These are phyloP conservation scores for Fusarium oxysporum DNA, from an alignment of 2,329 filamentous ascomycete species.

Conservation along the genomic window DNA sequence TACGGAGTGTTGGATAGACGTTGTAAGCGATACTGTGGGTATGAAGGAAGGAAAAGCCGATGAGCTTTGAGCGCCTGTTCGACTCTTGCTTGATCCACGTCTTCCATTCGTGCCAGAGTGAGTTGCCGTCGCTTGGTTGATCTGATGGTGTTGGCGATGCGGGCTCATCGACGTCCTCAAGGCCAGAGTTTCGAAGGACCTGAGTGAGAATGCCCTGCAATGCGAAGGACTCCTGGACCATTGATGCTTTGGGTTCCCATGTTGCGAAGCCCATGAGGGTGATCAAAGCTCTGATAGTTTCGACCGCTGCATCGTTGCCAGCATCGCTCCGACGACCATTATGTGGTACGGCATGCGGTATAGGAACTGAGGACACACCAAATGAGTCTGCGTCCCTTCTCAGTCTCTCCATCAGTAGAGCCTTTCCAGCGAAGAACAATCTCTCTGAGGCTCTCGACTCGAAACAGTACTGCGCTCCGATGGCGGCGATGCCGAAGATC, in stretches of 20 bases:
- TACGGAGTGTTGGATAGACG: conserved; percentile 51
- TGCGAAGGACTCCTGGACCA: conserved; percentile 51
- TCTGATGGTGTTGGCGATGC: background rate
- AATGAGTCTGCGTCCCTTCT: conserved; percentile 38
- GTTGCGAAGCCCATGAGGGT: conserved; percentile 54
- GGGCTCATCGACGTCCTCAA: conserved; percentile 40
- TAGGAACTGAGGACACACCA: background rate
- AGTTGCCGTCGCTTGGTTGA: background rate
- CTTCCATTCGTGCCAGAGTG: conserved; percentile 42
- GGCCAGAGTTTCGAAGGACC: conserved; percentile 50
- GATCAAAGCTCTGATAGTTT: conserved; percentile 50
- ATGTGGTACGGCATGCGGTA: conserved; percentile 23
- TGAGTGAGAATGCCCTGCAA: conserved; percentile 51
- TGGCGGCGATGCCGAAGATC: conserved; percentile 48
- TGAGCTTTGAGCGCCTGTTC: conserved; percentile 50
- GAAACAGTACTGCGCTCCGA: conserved; percentile 55
- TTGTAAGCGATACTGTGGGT: conserved; percentile 55
- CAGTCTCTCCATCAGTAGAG: conserved; percentile 49
- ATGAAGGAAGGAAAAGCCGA: conserved; percentile 54
- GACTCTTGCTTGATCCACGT: conserved; percentile 51
- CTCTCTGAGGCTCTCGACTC: conserved; percentile 51
- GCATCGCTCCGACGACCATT: background rate
- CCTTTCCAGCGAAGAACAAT: conserved; percentile 50
- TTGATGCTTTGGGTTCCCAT: conserved; percentile 50
- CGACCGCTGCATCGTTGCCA: conserved; percentile 27